phyloP scores from a whole-genome alignment of 176 grass and related monocot genomes.

The Coix lacrymajobi region DNA sequence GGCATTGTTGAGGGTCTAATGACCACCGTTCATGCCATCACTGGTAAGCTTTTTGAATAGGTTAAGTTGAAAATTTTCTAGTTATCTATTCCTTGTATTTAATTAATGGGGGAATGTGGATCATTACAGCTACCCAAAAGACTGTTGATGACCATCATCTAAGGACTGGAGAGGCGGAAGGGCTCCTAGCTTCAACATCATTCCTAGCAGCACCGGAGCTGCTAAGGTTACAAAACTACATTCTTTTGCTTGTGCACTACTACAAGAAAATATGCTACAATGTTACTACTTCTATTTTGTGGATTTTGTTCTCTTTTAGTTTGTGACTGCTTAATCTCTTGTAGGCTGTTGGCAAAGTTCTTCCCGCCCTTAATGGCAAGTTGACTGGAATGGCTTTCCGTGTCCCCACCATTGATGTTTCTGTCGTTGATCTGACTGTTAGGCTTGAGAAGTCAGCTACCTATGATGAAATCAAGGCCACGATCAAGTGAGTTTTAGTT shows the following conservation, averaged over 20 bases:
- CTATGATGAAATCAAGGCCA: not conserved
- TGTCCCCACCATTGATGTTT: not conserved
- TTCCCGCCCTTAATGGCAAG: not conserved
- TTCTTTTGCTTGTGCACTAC: not conserved
- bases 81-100: not conserved
- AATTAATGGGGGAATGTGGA: not conserved
- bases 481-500: not conserved
- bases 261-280: not conserved
- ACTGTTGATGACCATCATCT: conserved; percentile 69
- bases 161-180: conserved; percentile 87
- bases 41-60: not conserved
- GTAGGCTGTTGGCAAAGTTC: not conserved
- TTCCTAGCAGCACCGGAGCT: conserved; percentile 73
- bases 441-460: not conserved
- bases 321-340: not conserved
- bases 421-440: not conserved
- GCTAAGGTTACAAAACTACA: conserved; percentile 39
- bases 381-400: not conserved
- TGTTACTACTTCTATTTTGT: not conserved
- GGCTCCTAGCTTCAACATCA: conserved; percentile 83
- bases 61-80: not conserved
- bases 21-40: not conserved
- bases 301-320: not conserved
- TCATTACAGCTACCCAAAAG: conserved; percentile 26
- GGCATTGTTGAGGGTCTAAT: not conserved